Evolutionary conservation across 495 filamentous ascomycete species (phyloP), one percentile per base, ranked within the genome.

Genomic region (Chlorociboria aeruginascens): DNA sequence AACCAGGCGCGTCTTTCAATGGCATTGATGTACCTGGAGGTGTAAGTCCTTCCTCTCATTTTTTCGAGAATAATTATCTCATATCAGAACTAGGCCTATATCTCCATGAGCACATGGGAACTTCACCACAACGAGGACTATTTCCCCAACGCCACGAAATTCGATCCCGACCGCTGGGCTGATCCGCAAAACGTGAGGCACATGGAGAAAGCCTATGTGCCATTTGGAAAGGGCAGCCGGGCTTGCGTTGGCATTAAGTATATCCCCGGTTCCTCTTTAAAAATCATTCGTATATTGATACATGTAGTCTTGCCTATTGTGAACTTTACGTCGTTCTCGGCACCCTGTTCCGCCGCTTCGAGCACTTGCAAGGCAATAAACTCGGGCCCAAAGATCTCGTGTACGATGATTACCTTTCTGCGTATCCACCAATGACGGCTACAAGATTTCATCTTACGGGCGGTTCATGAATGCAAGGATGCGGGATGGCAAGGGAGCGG

Each of bases 171-270:
- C 13, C 11, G 45, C 13, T 39, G 50, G 44, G 12, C 32, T 17
- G 28, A 31, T 2, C 32, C 43, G 12, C 38, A 30, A 10, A 48
- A 53, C 16, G 35, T 48, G 2, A 42, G 43, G 32, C 29, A 36
- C 8, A 40, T 64, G 17, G 60, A 67, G 11, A 53, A 48, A 13
- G 59, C 55, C 28, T 54, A 66, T 28, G 60, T 67, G 17, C 57
- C 64, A 2, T 69, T 69, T 48, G 58, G 63, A 14, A 63, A 62
- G 42, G 65, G 61, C 0, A 57, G 59, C n/a, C 55, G 64, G 37
- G 53, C 58, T 32, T 69, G 67, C 50, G 46, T 65, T 40, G 67
- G 67, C 6, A 66, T 68, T 58, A 53, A 45, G 61, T 40, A 25
- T 12, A 42, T 46, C 45, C 8, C 10, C n/a, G 8, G 38, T 32